phyloP scores from a whole-genome alignment of 2,329 filamentous ascomycete genomes.

The Fusarium udum region DNA sequence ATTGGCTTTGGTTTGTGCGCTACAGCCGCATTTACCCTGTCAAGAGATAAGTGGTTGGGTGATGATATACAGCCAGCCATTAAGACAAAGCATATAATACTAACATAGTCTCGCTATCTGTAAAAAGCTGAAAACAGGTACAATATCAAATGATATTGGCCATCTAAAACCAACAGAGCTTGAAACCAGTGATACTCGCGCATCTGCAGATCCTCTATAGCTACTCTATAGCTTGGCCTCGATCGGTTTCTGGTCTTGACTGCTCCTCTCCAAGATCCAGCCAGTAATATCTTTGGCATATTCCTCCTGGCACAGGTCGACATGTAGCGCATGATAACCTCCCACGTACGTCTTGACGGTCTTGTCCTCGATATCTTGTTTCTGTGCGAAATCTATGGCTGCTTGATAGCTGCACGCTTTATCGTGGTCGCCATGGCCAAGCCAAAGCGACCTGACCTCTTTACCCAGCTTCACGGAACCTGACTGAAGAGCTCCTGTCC shows the following conservation, averaged over 20 bases:
- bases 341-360: conserved; percentile 79
- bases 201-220: background rate
- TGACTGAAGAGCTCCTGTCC: conserved; percentile 67
- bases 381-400: conserved; percentile 70
- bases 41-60: background rate
- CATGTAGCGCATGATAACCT: conserved; percentile 79
- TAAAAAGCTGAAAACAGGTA: background rate
- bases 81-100: background rate
- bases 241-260: conserved; percentile 29
- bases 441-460: conserved; percentile 71
- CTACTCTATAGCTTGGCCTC: conserved; percentile 52
- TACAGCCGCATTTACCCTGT: background rate
- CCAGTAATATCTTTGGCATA: conserved; percentile 68
- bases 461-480: conserved; percentile 64
- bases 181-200: background rate
- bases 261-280: conserved; percentile 68
- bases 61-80: conserved; percentile 7
- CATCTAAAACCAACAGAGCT: background rate
- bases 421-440: conserved; percentile 82
- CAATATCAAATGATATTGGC: conserved; percentile 9
- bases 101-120: background rate
- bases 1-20: conserved; percentile 22
- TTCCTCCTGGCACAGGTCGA: conserved; percentile 64
- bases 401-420: conserved; percentile 72
- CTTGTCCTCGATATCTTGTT: conserved; percentile 70